Conservation (phyloP, 192 early-diverging fungal species). For the Backusella mclennaniae region DNA sequence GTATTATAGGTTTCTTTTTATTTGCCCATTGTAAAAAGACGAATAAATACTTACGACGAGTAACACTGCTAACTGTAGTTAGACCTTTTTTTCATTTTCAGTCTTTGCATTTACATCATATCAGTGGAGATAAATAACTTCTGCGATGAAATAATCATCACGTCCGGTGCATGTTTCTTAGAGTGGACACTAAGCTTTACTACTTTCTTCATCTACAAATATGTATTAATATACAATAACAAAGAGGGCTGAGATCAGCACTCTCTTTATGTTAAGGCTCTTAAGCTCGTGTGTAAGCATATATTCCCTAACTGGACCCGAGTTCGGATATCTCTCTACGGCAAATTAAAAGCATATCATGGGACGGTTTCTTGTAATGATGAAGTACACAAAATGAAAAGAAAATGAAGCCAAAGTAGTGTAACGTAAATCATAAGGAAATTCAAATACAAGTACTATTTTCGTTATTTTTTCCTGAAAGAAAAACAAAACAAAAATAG, state of each 20-base stretch:
- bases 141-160: neutral
- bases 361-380: neutral
- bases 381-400: slow-evolving; percentile 2
- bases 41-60: neutral
- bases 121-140: neutral
- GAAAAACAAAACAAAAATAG: neutral
- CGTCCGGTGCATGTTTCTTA: neutral
- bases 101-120: neutral
- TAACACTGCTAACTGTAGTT: neutral
- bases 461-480: neutral
- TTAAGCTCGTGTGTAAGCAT: neutral
- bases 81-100: neutral
- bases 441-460: neutral
- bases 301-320: neutral
- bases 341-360: slow-evolving; percentile 5
- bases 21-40: neutral
- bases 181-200: neutral
- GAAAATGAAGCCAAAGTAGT: slow-evolving; percentile 4
- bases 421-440: neutral
- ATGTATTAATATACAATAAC: neutral
- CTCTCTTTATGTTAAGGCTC: neutral
- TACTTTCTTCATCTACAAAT: neutral
- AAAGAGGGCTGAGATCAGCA: neutral
- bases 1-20: neutral
- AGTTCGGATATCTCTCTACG: neutral